Conservation (phyloP, 2,329 filamentous ascomycete genomes). For the Fusarium anguioides region DNA sequence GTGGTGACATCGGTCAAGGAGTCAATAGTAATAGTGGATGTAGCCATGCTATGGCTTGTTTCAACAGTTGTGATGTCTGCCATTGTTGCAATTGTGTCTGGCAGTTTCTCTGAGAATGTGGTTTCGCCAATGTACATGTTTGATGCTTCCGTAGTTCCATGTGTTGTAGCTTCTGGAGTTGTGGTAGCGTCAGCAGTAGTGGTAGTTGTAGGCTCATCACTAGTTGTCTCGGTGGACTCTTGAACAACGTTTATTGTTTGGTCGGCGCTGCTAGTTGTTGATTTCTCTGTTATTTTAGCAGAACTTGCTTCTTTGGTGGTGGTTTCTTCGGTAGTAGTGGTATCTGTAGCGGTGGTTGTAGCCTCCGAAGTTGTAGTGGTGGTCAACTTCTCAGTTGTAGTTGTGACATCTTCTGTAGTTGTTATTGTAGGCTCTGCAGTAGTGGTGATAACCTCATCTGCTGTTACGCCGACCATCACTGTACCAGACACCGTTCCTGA, state of each 20-base stretch:
- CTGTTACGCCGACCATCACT: not conserved
- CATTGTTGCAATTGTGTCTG: not conserved
- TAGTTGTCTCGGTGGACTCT: too few relatives aligned
- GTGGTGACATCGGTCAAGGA: not conserved
- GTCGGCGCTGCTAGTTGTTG: not conserved
- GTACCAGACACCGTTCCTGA: conserved; percentile 33
- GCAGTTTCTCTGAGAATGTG: not conserved
- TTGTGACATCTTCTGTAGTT: not conserved
- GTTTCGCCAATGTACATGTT: not conserved
- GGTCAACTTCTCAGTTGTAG: not conserved
- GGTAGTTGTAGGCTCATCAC: not conserved
- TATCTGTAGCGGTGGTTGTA: not conserved
- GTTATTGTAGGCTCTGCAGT: not conserved
- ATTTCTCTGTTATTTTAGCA: not conserved
- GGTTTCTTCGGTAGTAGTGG: not conserved
- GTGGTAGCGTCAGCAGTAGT: not conserved
- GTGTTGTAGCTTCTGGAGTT: not conserved
- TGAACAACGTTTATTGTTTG: not conserved
- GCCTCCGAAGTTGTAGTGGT: not conserved
- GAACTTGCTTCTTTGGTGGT: not conserved
- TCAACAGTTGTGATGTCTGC: not conserved
- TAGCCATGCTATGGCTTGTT: not conserved
- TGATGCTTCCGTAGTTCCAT: not conserved
- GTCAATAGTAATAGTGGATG: too few relatives aligned
- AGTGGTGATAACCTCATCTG: not conserved